These are phyloP conservation scores for Brassica hybrid DNA, from an alignment of 441 rosid species.

Conservation along the genomic window DNA sequence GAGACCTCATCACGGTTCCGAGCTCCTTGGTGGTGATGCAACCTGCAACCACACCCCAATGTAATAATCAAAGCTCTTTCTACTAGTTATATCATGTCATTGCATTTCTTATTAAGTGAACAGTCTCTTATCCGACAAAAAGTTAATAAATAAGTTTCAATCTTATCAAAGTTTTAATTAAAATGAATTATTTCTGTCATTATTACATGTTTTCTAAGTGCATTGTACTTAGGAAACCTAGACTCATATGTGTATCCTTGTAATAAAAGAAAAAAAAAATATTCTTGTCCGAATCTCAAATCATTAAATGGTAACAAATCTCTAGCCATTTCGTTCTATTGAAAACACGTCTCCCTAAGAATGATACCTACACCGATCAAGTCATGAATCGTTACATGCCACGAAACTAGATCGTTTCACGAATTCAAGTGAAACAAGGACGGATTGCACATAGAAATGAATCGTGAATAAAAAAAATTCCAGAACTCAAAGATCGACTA, in stretches of 20 bases:
- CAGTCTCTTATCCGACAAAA: no score
- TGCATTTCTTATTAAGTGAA: no score
- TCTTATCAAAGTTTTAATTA: no score
- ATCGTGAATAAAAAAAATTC: not conserved
- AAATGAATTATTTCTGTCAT: not conserved
- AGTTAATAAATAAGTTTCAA: no score
- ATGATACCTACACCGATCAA: constrained; percentile 8
- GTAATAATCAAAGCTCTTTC: not conserved
- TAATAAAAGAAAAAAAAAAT: not conserved
- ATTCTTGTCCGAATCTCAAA: constrained; percentile 5
- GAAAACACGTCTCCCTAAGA: not conserved
- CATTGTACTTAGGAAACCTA: not conserved
- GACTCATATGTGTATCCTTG: not conserved
- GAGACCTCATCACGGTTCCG: constrained; percentile 56
- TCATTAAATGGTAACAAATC: constrained; percentile 6
- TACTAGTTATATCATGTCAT: not conserved
- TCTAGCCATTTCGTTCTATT: not conserved
- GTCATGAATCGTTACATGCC: not conserved
- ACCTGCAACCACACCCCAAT: constrained; percentile 36
- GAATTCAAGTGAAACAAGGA: no score
- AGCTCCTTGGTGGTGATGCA: constrained; percentile 60
- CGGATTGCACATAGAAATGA: no score
- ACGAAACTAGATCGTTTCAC: constrained; percentile 24
- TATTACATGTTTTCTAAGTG: not conserved
- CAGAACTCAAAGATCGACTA: not conserved